A percentile compares a stretch with the other conserved stretches of the same genome.
These are phyloP conservation scores for Phanerochaete carnosa DNA, from an alignment of 768 basidiomycete genomes.

Conservation along the genomic window DNA sequence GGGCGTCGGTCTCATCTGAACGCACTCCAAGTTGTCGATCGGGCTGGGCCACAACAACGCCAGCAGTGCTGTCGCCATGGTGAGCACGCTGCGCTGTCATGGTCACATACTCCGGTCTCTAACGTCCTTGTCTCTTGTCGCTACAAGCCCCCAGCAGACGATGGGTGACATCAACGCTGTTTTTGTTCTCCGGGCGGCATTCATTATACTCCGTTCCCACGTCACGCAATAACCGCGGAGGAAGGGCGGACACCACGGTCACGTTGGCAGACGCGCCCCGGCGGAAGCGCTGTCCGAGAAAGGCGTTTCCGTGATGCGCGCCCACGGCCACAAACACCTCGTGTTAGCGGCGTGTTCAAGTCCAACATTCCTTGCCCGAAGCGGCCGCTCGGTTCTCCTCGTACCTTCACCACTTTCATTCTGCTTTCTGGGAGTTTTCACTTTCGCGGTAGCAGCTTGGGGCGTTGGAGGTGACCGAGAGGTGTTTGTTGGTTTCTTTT, in stretches of 20 bases:
- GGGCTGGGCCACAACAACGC: too few relatives aligned
- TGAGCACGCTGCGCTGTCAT: too few relatives aligned
- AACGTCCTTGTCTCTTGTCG: too few relatives aligned
- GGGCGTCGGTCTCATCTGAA: too few relatives aligned
- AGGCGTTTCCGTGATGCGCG: background rate
- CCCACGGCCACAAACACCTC: slow-evolving; percentile 9
- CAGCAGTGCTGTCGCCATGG: too few relatives aligned
- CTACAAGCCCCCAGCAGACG: too few relatives aligned
- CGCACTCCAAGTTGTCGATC: too few relatives aligned
- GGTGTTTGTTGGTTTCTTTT: slow-evolving; percentile 8
- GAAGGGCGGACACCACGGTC: background rate
- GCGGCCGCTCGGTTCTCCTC: background rate
- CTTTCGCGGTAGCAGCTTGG: slow-evolving; percentile 5
- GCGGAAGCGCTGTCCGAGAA: background rate
- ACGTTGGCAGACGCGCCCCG: slow-evolving; percentile 3
- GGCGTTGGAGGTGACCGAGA: slow-evolving; percentile 8
- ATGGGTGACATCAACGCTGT: too few relatives aligned
- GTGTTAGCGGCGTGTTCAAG: slow-evolving; percentile 9
- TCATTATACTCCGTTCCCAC: too few relatives aligned
- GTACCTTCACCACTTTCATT: background rate
- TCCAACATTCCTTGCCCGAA: background rate
- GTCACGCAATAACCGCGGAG: background rate
- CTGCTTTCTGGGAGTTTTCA: background rate
- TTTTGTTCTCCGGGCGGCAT: too few relatives aligned
- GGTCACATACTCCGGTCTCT: too few relatives aligned